These are phyloP conservation scores for Syzygium aqueum DNA, from an alignment of 345 rosid genomes.

Conservation along the genomic window DNA sequence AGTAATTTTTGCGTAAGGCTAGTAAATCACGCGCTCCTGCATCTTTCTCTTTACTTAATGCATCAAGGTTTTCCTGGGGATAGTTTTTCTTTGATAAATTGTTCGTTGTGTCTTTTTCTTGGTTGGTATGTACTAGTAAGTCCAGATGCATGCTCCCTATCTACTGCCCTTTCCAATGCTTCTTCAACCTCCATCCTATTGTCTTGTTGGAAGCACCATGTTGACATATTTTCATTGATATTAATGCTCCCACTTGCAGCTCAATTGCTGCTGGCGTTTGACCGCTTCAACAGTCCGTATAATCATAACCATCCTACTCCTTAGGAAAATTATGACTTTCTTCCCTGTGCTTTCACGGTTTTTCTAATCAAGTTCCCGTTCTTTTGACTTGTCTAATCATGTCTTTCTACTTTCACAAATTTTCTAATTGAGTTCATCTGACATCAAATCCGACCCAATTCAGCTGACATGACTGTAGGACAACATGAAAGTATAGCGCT, in stretches of 20 bases:
- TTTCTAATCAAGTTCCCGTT: not conserved
- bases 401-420: not conserved
- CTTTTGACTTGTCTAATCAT: not conserved
- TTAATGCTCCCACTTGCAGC: not conserved
- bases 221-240: not conserved
- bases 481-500: not conserved
- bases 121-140: not conserved
- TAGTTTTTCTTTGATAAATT: not conserved
- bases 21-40: no score
- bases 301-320: not conserved
- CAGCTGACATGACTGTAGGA: not conserved
- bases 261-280: not conserved
- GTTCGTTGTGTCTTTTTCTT: not conserved
- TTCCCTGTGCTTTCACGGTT: not conserved
- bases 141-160: not conserved
- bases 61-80: no score
- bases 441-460: not conserved
- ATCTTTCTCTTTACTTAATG: no score
- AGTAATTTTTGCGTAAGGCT: no score
- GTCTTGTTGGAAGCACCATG: not conserved
- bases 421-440: not conserved
- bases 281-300: not conserved
- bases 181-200: not conserved
- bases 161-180: not conserved
- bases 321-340: not conserved